These are phyloP conservation scores for Panicum virgatum DNA, from an alignment of 202 grass and related monocot species.

Conservation along the genomic window DNA sequence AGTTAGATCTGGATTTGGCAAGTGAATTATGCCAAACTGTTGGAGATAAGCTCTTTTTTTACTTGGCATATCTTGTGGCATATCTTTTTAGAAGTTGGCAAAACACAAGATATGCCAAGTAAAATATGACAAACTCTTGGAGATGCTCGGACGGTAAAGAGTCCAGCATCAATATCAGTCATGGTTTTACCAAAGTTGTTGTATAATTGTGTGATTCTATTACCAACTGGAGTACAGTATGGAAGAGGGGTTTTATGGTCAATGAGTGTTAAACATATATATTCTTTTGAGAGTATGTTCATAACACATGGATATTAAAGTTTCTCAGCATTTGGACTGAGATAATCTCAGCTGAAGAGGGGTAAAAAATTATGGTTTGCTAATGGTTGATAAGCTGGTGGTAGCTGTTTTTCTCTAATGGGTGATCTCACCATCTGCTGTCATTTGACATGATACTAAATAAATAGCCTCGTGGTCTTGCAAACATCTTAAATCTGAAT, in stretches of 20 bases:
- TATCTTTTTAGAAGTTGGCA: too few species aligned
- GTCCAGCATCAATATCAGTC: too few species aligned
- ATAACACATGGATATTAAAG: not conserved
- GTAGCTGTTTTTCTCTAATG: not conserved
- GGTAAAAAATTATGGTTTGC: not conserved
- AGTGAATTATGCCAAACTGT: too few species aligned
- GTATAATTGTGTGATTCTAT: not conserved
- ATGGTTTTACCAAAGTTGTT: too few species aligned
- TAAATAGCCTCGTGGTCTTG: not conserved
- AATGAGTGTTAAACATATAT: not conserved
- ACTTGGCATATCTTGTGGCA: too few species aligned
- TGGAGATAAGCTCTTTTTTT: too few species aligned
- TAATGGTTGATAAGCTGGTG: not conserved
- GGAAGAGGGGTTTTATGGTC: not conserved
- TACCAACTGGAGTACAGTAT: not conserved
- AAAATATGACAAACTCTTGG: too few species aligned
- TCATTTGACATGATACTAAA: not conserved
- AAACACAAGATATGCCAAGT: too few species aligned
- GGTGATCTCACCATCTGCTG: not conserved
- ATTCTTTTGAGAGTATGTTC: not conserved
- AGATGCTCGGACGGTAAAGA: too few species aligned
- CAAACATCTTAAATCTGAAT: not conserved
- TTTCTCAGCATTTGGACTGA: not conserved
- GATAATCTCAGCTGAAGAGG: not conserved
- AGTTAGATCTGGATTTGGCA: too few species aligned